Conservation (phyloP, 495 filamentous ascomycete genomes). For the Penicillium crystallinum region DNA sequence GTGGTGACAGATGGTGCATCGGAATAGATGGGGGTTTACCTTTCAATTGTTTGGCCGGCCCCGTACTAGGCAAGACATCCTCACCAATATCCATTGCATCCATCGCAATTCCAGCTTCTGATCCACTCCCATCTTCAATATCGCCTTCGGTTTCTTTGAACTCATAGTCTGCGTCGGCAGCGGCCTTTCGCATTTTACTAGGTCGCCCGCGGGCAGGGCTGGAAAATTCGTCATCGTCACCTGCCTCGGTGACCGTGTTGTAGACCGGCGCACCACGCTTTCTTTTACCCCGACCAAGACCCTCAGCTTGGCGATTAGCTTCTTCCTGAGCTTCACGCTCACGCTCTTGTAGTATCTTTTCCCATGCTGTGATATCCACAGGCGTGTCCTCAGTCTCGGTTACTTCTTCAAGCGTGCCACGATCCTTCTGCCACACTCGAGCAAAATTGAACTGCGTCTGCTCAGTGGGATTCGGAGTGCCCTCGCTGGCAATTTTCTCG, state of each 20-base stretch:
- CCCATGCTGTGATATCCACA: constrained; percentile 70
- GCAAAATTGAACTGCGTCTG: constrained; percentile 74
- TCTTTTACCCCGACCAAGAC: constrained; percentile 78
- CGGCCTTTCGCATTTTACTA: constrained; percentile 19
- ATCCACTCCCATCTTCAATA: not conserved
- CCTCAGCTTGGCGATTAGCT: constrained; percentile 55
- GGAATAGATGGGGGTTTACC: not conserved
- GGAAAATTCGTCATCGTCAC: constrained; percentile 6
- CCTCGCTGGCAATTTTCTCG: constrained; percentile 48
- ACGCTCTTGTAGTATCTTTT: constrained; percentile 76
- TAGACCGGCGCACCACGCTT: constrained; percentile 46
- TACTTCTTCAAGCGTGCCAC: constrained; percentile 56
- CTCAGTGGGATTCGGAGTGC: constrained; percentile 48
- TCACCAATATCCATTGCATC: not conserved
- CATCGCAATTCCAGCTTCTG: not conserved
- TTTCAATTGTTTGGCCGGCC: not conserved
- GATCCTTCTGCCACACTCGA: constrained; percentile 86
- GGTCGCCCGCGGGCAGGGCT: constrained; percentile 13
- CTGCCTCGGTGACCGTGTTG: constrained; percentile 6
- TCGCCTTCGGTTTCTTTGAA: not conserved
- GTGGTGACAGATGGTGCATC: not conserved
- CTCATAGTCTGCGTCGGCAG: constrained; percentile 12
- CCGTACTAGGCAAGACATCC: not conserved
- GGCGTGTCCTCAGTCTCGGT: constrained; percentile 40
- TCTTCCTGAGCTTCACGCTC: constrained; percentile 70